Base-by-base conservation (phyloP, 1,284 basidiomycete genomes). In the Tilletiopsis washingtonensis region DNA sequence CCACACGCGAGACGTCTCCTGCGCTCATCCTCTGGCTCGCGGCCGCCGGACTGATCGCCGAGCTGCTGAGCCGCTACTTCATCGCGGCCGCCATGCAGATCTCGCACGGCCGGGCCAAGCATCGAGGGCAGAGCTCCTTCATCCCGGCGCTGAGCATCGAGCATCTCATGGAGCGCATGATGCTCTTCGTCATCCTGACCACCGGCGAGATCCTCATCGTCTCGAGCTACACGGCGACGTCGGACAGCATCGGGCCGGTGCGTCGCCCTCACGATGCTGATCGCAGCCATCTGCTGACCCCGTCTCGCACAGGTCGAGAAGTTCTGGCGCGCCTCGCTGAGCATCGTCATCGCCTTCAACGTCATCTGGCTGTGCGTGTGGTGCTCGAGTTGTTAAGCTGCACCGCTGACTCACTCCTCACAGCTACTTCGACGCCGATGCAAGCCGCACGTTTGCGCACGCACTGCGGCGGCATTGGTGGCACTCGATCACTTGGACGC, bases 321-420 rank as follows among this genome's bases (percentile, higher is more conserved):
- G 43, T 71, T 61, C 40, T 66, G 64, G 2, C 59, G 66, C 1
- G 53, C 64, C 3, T 52, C 68, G 2, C 41, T 74, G 6, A 56
- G 59, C 1, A 60, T 74, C 37, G 45, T 55, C 15, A 61, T 67
- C 34, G 52, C 65, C 14, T 72, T 71, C 43, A 32, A 61, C 6
- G 44, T 74, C 9, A 69, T 63, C 36, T 74, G 71, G 71, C 51
- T 67, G n/a, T n/a, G n/a, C n/a, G n/a, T n/a, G n/a, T 37, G 5
- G 20, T 15, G 11, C 11, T 15, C 5, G 9, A 37, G 11, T 37
- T 5, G 9, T 12, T 4, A 17, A 14, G 20, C 15, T 41, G 23
- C 27, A 14, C 20, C 12, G 9, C 21, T 25, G 11, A 21, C 40
- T n/a, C n/a, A n/a, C n/a, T n/a, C n/a, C n/a, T n/a, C n/a, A n/a